Base-by-base conservation (phyloP, 176 grass and related monocot genomes). In the Saccharum officinarum region DNA sequence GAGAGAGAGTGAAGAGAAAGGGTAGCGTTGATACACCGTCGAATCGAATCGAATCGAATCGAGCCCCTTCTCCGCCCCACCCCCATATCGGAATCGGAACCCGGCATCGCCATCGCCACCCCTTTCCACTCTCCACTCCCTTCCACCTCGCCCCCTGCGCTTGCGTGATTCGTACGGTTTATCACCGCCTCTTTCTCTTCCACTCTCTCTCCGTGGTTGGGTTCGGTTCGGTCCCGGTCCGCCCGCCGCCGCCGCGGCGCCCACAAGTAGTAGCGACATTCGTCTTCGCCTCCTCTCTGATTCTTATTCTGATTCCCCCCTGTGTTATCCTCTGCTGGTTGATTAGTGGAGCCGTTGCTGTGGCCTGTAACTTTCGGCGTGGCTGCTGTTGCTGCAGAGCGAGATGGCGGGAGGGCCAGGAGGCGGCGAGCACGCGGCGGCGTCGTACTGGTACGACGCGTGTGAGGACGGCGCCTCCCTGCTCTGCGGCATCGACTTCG, bases 11-110 rank as follows among this genome's bases (percentile, higher is more conserved):
- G 92, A 84, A 77, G 80, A 95, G 87, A 94, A 87, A 90, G 91
- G 91, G 91, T 92, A 86, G 97, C 91, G 97, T 94, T 94, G 97
- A 95, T 99, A 92, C 84, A 92, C 96, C 93, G 87, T 89, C 90
- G 80, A 82, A 83, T 78, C 76, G 39, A 60, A 64, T 75, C 84
- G 75, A 78, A 80, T 68, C 73, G 78, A 71, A 76, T 69, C 79
- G 85, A 71, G 46, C 23, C 6, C 41, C 69, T 8, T 71, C 67
- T 1, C 60, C 60, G 3, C 62, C 40, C 72, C 60, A 39, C 62
- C 60, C 60, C 86, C 80, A 61, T 80, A 82, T 49, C 81, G 69
- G 84, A 79, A 78, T 80, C 83, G 88, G 77, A 84, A 90, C 76
- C 84, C 41, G 31, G 60, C 77, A 67, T 82, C 82, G 52, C 66